Evolutionary conservation across 495 filamentous ascomycete genomes (phyloP).

Genomic region (Hypoxylon fuscum): DNA sequence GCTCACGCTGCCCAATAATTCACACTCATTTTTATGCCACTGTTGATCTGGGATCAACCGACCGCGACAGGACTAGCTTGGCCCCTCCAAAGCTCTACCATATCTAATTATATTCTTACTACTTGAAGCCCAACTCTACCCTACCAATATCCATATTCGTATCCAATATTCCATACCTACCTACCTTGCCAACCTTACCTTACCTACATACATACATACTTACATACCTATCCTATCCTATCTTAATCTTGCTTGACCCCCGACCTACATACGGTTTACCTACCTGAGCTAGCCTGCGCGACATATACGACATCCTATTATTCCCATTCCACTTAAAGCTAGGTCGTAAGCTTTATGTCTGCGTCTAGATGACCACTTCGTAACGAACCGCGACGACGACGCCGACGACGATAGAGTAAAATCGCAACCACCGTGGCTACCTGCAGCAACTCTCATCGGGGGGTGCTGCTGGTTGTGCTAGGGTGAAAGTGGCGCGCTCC

Average conservation of each 20-base stretch:
- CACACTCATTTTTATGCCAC: conserved; percentile 19
- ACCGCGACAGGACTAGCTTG: conserved; percentile 36
- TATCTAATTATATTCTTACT: conserved; percentile 1
- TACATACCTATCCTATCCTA: conserved; percentile 11
- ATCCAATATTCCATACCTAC: conserved; percentile 11
- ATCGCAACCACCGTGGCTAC: conserved; percentile 35
- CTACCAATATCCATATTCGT: conserved; percentile 19
- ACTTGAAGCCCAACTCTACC: conserved; percentile 42
- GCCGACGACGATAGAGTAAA: conserved; percentile 29
- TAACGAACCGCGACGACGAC: conserved; percentile 19
- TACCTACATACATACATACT: conserved; percentile 11
- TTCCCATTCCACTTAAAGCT: conserved; percentile 16
- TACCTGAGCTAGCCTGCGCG: conserved; percentile 28
- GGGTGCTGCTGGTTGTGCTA: conserved; percentile 41
- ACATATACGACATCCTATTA: conserved; percentile 7
- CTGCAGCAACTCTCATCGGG: conserved; percentile 33
- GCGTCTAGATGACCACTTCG: conserved; percentile 33
- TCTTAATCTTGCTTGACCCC: conserved; percentile 18
- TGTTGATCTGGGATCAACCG: conserved; percentile 40
- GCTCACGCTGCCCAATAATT: conserved; percentile 35
- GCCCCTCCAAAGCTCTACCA: conserved; percentile 12
- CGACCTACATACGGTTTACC: conserved; percentile 28
- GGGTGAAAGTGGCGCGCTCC: conserved; percentile 31
- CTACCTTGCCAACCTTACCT: conserved; percentile 11
- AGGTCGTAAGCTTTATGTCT: conserved; percentile 2